Base-by-base conservation (phyloP, 2,329 filamentous ascomycete species). In the Venturia carpophila region DNA sequence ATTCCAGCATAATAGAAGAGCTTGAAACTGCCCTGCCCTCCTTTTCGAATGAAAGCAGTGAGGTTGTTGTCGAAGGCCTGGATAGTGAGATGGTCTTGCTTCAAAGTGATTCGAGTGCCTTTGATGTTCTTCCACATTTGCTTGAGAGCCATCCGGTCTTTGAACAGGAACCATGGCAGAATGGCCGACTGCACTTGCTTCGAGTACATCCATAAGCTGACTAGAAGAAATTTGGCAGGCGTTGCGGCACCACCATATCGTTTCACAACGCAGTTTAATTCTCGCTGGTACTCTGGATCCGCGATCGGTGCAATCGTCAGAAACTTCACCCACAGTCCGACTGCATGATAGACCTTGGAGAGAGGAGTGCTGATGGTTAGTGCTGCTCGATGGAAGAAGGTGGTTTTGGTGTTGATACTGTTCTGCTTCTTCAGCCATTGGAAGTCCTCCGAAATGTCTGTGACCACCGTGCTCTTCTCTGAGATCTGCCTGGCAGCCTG, bases 211-310 rank as follows among this genome's bases (percentile, higher is more conserved):
- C 81, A 83, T 10, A 82, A 64, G 62, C 75, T 71, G 58, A 76
- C 81, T n/a, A 80, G 69, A 9, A 77, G n/a, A 61, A 78, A 77
- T 0, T 73, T 75, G 4, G 71, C 69, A 11, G 77, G 72, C 5
- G 74, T 74, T 13, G 80, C 60, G 27, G 76, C 60, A 3, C 67
- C 67, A 15, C 75, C 74, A 30, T 75, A 74, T 24, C 68, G 63
- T 56, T 71, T 70, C 63, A 80, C 73, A 61, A 78, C 76, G 69
- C 79, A 78, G 65, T 79, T 75, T 58, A 83, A 73, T 64, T 83
- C 81, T 67, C 80, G 73, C 67, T 82, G 78, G 66, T 79, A 81
- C 67, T 83, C 81, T 0, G 79, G 76, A 68, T 83, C 81, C 1
- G 81, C 81, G 67, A 83, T 76, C 24, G 80, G 72, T 13, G 81